phyloP scores from a whole-genome alignment of 192 early-diverging fungal species.

The Rhizophagus clarus region DNA sequence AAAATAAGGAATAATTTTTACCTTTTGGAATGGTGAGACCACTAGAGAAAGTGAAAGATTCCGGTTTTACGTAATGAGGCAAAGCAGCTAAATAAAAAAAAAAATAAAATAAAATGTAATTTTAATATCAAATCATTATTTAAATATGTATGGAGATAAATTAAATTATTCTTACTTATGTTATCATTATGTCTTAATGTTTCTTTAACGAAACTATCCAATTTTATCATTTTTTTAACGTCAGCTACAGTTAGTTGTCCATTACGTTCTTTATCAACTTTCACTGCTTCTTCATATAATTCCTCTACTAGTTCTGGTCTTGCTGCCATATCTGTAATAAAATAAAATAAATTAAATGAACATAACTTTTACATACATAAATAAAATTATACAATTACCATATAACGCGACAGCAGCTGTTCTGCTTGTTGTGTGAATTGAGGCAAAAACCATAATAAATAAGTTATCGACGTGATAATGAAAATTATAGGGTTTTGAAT shows the following conservation, averaged over 20 bases:
- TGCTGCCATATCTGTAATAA: conserved; percentile 4
- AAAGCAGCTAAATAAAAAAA: not conserved
- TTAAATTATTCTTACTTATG: not conserved
- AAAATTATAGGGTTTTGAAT: too few relatives aligned
- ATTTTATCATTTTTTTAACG: not conserved
- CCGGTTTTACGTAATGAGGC: not conserved
- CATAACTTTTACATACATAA: too few relatives aligned
- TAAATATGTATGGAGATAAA: not conserved
- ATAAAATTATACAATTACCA: too few relatives aligned
- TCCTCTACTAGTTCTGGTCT: not conserved
- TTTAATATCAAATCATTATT: not conserved
- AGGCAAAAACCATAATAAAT: not conserved
- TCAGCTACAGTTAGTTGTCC: not conserved
- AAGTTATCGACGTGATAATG: not conserved
- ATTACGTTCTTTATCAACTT: not conserved
- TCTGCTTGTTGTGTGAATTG: not conserved
- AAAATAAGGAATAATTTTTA: not conserved
- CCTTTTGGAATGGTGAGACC: conserved; percentile 7
- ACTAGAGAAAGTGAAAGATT: conserved; percentile 1
- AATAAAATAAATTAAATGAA: too few relatives aligned
- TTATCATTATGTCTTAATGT: not conserved
- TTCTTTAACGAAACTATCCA: conserved; percentile 23
- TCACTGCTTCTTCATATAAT: not conserved
- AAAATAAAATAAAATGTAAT: not conserved
- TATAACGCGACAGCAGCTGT: not conserved